A percentile compares a stretch with the other conserved stretches of the same genome.
These are phyloP conservation scores for Trichoderma guizhouense DNA, from an alignment of 2,329 filamentous ascomycete genomes.

Conservation along the genomic window DNA sequence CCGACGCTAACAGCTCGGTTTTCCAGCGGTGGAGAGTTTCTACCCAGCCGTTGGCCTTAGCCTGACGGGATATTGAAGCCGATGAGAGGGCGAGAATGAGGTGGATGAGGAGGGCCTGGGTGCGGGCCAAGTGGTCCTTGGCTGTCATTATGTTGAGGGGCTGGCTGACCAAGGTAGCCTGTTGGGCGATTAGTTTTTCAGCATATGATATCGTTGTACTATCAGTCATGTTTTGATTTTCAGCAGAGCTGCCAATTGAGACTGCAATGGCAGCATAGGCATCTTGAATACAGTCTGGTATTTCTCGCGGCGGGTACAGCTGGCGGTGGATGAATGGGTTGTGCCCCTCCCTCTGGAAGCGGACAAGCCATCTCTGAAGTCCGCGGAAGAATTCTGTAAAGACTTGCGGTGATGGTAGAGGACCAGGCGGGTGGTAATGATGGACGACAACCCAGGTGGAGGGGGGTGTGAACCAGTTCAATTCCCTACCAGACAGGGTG, in stretches of 20 bases:
- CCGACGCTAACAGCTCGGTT: neutral
- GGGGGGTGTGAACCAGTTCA: too few relatives aligned
- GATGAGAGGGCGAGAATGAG: neutral
- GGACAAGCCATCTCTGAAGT: neutral
- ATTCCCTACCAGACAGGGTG: too few relatives aligned
- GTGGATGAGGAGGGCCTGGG: neutral
- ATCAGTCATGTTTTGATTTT: neutral
- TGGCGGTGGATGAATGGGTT: neutral
- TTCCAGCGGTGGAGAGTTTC: neutral
- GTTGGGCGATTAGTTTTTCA: too few relatives aligned
- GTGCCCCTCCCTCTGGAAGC: neutral
- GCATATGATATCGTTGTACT: neutral
- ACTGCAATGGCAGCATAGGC: neutral
- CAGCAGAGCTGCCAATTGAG: too few relatives aligned
- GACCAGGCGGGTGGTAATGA: too few relatives aligned
- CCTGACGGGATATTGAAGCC: neutral
- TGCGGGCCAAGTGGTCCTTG: neutral
- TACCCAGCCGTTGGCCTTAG: neutral
- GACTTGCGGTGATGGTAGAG: too few relatives aligned
- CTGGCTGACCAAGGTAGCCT: too few relatives aligned
- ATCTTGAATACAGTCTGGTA: neutral
- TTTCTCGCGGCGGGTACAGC: neutral
- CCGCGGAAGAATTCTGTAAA: neutral
- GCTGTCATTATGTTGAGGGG: neutral
- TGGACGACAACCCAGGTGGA: too few relatives aligned